Conservation (phyloP, 768 basidiomycete species). For the Baorangia bicolor region DNA sequence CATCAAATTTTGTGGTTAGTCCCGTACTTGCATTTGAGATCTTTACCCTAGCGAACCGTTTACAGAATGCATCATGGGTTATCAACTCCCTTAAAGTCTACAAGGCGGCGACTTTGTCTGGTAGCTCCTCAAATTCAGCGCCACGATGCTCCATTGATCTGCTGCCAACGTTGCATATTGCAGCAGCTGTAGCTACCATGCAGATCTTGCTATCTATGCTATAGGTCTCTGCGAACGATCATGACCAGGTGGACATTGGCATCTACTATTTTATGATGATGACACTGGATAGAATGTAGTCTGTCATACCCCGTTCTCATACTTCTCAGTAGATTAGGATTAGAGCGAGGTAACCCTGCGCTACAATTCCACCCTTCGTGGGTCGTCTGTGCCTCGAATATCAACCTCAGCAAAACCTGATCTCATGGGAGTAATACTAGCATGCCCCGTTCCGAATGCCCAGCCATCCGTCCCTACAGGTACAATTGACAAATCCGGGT, state of each 20-base stretch:
- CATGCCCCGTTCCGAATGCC: conserved; percentile 69
- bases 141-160: conserved; percentile 2
- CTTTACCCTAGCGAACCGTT: conserved; percentile 2
- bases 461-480: conserved; percentile 81
- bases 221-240: conserved; percentile 8
- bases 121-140: conserved; percentile 29
- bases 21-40: neutral
- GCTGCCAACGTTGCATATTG: conserved; percentile 11
- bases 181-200: conserved; percentile 1
- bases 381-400: neutral
- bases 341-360: conserved; percentile 41
- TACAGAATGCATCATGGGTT: conserved; percentile 76
- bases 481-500: conserved; percentile 54
- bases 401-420: conserved; percentile 66
- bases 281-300: conserved; percentile 9
- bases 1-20: conserved; percentile 68
- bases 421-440: conserved; percentile 75
- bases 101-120: conserved; percentile 50
- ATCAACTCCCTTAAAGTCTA: conserved; percentile 81
- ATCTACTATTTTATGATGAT: conserved; percentile 10
- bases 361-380: conserved; percentile 31
- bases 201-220: conserved; percentile 17
- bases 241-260: neutral
- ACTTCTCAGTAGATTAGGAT: neutral
- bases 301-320: neutral